Percentiles rank a stretch among this genome's conserved stretches.
Evolutionary conservation across 169 alveolate genomes (phyloP).

Genomic region (Plasmodium inui): DNA sequence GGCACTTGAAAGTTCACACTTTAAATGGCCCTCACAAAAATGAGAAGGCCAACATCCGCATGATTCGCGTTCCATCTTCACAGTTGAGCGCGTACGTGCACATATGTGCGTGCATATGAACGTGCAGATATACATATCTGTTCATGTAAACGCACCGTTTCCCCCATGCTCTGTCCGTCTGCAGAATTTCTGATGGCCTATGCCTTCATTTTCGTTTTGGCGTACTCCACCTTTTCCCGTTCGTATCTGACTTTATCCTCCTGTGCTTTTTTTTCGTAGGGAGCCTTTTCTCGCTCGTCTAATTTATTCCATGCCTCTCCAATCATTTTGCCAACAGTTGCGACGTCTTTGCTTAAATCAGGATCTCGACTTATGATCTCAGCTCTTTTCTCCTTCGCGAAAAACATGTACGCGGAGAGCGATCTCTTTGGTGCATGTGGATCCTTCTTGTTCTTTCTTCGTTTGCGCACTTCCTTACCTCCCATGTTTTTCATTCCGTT

Average conservation of each 20-base stretch:
- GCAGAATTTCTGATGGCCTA: background rate
- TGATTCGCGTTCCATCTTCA: conserved; percentile 2
- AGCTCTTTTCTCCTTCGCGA: conserved; percentile 90
- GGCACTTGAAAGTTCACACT: background rate
- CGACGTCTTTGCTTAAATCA: conserved; percentile 89
- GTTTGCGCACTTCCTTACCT: conserved; percentile 75
- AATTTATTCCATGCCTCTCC: conserved; percentile 93
- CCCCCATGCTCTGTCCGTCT: background rate
- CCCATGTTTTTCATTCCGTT: conserved; percentile 60
- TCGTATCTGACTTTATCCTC: conserved; percentile 91
- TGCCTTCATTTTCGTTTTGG: conserved; percentile 63
- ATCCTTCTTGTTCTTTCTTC: conserved; percentile 87
- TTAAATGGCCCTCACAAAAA: background rate
- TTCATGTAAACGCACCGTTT: background rate
- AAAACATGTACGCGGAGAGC: conserved; percentile 91
- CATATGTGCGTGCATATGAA: background rate
- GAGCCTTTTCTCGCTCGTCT: conserved; percentile 88
- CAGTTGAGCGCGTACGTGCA: background rate
- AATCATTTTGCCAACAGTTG: conserved; percentile 91
- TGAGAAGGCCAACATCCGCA: background rate
- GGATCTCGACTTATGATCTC: conserved; percentile 89
- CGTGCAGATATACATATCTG: background rate
- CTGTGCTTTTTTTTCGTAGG: conserved; percentile 91
- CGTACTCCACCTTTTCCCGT: conserved; percentile 88
- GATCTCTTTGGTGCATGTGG: conserved; percentile 93